Evolutionary conservation across 257 asterid genomes (phyloP), one percentile per base, ranked within the genome.

Genomic region (Nicotiana otophora): DNA sequence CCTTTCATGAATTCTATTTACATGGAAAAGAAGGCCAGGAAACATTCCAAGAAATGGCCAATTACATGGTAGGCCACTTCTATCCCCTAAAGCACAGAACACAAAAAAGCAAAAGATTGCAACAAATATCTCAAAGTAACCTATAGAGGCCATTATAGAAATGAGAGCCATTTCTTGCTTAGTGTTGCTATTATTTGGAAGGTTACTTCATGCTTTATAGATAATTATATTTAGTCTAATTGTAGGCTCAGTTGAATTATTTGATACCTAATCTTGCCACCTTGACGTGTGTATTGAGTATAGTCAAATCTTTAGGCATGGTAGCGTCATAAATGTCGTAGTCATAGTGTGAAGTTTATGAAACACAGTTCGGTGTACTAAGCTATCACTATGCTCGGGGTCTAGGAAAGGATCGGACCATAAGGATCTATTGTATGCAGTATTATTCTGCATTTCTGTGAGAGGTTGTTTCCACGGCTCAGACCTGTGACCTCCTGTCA

Each of bases 41-140:
- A 91, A 70, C 90, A 85, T 86, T 10, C 95, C 93, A n/a, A 91
- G 51, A 7, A 91, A 2, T 19, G 93, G 95, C 85, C 86, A 82
- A n/a, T 86, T 90, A 60, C 79, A 74, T 74, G 79, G 79, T 26
- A 15, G n/a, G 23, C 86, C 87, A 66, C 83, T 81, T 64, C 54
- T 77, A 74, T 82, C 83, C 34, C 58, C 83, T 66, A 75, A 84
- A 20, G 81, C 65, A 81, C 86, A 88, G 6, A 83, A 20, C 14
- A 82, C 51, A 81, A 86, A 23, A 20, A 87, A 77, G 8, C 79
- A 76, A 3, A 88, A 10, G 34, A 84, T 28, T 78, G 93, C 70
- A 57, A 89, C 55, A 7, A 89, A 57, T 11, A 86, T 77, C 84
- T 86, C 91, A 11, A 78, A 76, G 69, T 83, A 88, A 53, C 72